Evolutionary conservation across 2,329 filamentous ascomycete genomes (phyloP).

Genomic region (Pseudopyricularia javanii): DNA sequence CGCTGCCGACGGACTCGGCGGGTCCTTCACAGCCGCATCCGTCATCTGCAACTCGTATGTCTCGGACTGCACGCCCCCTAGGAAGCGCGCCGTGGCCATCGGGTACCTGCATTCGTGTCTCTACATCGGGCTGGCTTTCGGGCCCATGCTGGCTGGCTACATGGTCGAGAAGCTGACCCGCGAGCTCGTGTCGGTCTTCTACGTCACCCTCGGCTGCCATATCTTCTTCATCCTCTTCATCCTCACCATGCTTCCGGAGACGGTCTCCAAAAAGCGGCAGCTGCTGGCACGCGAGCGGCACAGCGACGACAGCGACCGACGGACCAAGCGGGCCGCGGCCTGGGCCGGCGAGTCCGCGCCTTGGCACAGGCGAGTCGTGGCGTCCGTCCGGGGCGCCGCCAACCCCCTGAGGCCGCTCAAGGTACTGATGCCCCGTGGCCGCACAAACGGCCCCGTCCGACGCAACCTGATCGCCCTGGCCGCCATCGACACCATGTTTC

Average conservation of each 20-base stretch:
- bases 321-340: background rate
- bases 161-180: slow-evolving; percentile 62
- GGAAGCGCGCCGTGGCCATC: slow-evolving; percentile 69
- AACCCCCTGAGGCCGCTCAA: slow-evolving; percentile 69
- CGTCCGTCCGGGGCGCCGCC: slow-evolving; percentile 14
- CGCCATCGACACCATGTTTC: slow-evolving; percentile 67
- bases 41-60: slow-evolving; percentile 74
- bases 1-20: slow-evolving; percentile 69
- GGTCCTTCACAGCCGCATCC: slow-evolving; percentile 77
- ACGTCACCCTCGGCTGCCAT: slow-evolving; percentile 64
- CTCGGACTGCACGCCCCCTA: slow-evolving; percentile 75
- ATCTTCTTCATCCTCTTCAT: slow-evolving; percentile 62
- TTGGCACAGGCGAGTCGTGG: background rate
- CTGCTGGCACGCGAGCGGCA: slow-evolving; percentile 58
- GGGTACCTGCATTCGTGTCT: slow-evolving; percentile 84
- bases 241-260: slow-evolving; percentile 67
- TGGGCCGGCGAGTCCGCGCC: slow-evolving; percentile 22
- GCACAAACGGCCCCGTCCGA: slow-evolving; percentile 49
- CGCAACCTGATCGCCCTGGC: slow-evolving; percentile 76
- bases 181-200: slow-evolving; percentile 71
- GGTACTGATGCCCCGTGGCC: slow-evolving; percentile 63
- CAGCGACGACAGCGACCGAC: slow-evolving; percentile 8
- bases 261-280: slow-evolving; percentile 63
- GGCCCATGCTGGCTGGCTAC: slow-evolving; percentile 70
- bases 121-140: slow-evolving; percentile 79